These are phyloP conservation scores for Lactarius tabidus DNA, from an alignment of 768 basidiomycete genomes.

Conservation along the genomic window DNA sequence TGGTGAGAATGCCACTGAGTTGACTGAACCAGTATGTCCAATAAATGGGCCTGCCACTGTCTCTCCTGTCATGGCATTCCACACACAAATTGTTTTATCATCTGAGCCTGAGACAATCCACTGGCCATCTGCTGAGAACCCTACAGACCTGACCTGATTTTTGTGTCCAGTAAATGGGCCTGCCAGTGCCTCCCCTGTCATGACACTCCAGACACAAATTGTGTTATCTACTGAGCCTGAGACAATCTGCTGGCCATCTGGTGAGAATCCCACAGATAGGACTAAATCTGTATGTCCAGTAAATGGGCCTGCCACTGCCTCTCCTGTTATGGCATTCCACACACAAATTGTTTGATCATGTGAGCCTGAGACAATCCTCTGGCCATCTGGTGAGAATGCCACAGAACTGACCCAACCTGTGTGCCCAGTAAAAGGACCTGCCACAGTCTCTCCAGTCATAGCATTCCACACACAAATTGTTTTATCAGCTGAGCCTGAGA, in stretches of 20 bases:
- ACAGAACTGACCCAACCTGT: not conserved
- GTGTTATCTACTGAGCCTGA: not conserved
- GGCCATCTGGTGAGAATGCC: slow-evolving; percentile 1
- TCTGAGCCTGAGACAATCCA: not conserved
- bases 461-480: too few species aligned
- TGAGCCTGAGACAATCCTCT: not conserved
- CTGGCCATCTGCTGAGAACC: not conserved
- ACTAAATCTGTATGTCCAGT: too few species aligned
- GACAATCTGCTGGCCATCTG: too few species aligned
- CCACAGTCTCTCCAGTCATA: too few species aligned
- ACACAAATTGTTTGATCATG: not conserved
- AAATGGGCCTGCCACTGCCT: not conserved
- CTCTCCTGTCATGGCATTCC: not conserved
- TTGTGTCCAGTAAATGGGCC: too few species aligned
- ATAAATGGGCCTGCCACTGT: too few species aligned
- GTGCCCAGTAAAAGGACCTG: not conserved
- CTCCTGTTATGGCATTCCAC: not conserved
- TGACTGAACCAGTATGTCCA: too few species aligned
- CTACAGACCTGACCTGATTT: too few species aligned
- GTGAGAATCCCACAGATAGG: too few species aligned
- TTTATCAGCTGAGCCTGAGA: slow-evolving; percentile 26
- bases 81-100: not conserved
- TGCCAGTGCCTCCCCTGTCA: too few species aligned
- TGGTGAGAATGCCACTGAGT: too few species aligned
- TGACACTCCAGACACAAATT: too few species aligned